Evolutionary conservation across 108 stramenopile species (phyloP).

Genomic region (Fistulifera pelliculosa): DNA sequence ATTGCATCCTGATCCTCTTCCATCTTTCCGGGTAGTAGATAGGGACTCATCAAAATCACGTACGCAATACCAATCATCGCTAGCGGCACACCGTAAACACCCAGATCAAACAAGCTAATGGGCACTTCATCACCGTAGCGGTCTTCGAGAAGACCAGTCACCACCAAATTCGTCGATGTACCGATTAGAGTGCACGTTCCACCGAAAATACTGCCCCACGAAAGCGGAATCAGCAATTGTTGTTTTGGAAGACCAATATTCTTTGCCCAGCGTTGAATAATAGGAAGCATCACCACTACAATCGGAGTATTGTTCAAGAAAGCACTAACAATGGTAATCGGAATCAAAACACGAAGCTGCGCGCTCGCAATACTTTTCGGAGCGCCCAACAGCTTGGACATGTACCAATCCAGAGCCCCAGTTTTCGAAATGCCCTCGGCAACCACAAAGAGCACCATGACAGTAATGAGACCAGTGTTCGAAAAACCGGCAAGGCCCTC

Average conservation of each 20-base stretch:
- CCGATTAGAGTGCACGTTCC: constrained; percentile 87
- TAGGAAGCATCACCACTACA: constrained; percentile 86
- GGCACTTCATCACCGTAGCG: constrained; percentile 39
- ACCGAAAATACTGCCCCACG: constrained; percentile 79
- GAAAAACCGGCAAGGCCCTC: constrained; percentile 76
- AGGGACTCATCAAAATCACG: constrained; percentile 54
- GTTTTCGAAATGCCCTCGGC: constrained; percentile 75
- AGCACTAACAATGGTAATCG: constrained; percentile 58
- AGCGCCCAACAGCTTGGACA: constrained; percentile 65
- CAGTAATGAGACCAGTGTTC: constrained; percentile 73
- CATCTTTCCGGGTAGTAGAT: constrained; percentile 50
- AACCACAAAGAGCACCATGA: constrained; percentile 76
- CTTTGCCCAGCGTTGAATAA: constrained; percentile 70
- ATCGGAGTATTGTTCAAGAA: constrained; percentile 89
- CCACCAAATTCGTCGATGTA: constrained; percentile 83
- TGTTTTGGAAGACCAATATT: constrained; percentile 41
- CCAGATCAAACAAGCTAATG: constrained; percentile 71
- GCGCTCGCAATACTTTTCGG: constrained; percentile 51
- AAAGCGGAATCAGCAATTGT: constrained; percentile 76
- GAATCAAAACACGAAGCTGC: constrained; percentile 60
- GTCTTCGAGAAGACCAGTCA: constrained; percentile 45
- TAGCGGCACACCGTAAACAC: constrained; percentile 70
- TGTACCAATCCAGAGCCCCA: constrained; percentile 84
- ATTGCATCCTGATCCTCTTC: constrained; percentile 42
- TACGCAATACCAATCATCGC: constrained; percentile 63